Base-by-base conservation (phyloP, 495 filamentous ascomycete species). In the Penicillium roqueforti region DNA sequence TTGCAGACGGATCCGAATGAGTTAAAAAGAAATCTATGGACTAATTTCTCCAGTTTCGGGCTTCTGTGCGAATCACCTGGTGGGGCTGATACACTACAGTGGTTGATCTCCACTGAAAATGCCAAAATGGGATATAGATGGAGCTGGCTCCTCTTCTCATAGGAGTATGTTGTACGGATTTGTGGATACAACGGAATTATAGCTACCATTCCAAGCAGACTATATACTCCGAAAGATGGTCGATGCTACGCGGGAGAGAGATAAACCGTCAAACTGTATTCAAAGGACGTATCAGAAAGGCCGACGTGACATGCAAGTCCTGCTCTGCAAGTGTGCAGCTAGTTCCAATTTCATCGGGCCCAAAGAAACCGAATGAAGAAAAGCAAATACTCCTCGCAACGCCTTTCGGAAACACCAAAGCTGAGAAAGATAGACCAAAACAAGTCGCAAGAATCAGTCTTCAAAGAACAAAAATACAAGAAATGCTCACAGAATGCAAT, bases 341-440 rank as follows among this genome's bases (percentile, higher is more conserved):
- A 4, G 22, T 8, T 44, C 40, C 43, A 25, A 9, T 25, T 31
- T 6, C 25, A 32, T 41, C 8, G 34, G 6, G 37, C 9, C 20
- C 42, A 47, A 48, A 14, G 73, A 55, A 88, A 28, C 23, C 4
- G 79, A 88, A 59, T 6, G 71, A 89, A 61, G 5, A 73, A 78
- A 47, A 87, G 78, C 62, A 83, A 77, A 54, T 75, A 62, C 46
- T 77, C 83, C 53, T 45, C 53, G 26, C 10, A 67, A 72, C 67
- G 63, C 69, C 68, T 41, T 53, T 53, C 47, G 39, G 28, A 53
- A 62, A 56, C 58, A 57, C 61, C 55, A 20, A 22, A 51, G 58
- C 57, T 51, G 40, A 25, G 37, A 44, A 57, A 54, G 22, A 44
- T 53, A 47, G 40, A 18, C 28, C 25, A 39, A 56, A 51, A 19